Evolutionary conservation across 2,329 filamentous ascomycete species (phyloP), one percentile per base, ranked within the genome.

Genomic region (Fusarium haematococcum): DNA sequence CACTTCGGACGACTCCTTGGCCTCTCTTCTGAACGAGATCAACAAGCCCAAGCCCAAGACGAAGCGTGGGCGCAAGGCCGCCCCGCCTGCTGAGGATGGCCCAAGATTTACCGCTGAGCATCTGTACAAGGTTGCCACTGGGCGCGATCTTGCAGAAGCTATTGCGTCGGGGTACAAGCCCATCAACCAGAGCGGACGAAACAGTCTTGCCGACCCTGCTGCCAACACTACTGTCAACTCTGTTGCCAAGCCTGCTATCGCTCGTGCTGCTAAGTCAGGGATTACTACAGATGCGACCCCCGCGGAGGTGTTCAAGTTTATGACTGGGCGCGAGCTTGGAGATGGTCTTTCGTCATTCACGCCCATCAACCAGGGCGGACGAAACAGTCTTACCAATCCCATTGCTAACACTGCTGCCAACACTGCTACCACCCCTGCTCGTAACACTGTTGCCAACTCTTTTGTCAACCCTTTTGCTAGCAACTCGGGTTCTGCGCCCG

Each of bases 31-130:
- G 35, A 52, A 48, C 13, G 52, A 70, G 5, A 35, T 62, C 11
- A 16, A n/a, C 27, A 32, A 52, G 27, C 27, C 58, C 11, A 70
- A 64, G 35, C 8, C 62, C 3, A 74, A 70, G 35, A 11, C 27
- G 20, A 52, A 67, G 33, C 63, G 45, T 9, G 16, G 25, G 25
- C 63, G 61, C 25, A 70, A 65, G 35, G 14, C 25, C 9, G 23
- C 23, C 23, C 23, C 8, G 20, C 35, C 35, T 37, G 35, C 35
- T 37, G 3, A 4, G 7, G 35, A 37, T 33, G 32, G 32, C 32
- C 33, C 33, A n/a, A 7, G 3, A n/a, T 4, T 41, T 18, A 9
- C 1, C 37, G 4, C 9, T n/a, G 37, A 4, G n/a, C 1, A 10
- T 9, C 2, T 41, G 37, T 41, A 41, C 37, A 41, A 41, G 9